Evolutionary conservation across 768 basidiomycete species (phyloP).

Genomic region (Chalciporus sphaerocephalus): DNA sequence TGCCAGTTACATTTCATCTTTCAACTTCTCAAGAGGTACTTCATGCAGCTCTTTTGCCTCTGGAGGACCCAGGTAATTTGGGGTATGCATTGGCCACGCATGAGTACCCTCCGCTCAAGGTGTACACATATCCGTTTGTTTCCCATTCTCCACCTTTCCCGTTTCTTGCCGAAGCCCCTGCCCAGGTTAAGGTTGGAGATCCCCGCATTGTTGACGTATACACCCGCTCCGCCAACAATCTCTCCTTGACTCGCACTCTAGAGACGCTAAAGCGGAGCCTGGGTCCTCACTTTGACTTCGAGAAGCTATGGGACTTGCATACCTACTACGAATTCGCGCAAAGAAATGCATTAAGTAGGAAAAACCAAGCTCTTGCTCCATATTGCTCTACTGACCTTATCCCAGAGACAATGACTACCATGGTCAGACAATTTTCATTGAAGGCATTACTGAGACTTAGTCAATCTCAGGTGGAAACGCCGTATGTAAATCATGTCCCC

Average conservation of each 20-base stretch:
- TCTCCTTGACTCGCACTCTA: constrained; percentile 38
- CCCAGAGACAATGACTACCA: constrained; percentile 41
- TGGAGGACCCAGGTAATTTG: constrained; percentile 21
- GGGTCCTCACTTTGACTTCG: constrained; percentile 43
- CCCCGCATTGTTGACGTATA: constrained; percentile 28
- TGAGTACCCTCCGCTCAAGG: constrained; percentile 26
- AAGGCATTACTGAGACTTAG: neutral
- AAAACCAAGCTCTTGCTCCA: neutral
- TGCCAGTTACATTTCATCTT: constrained; percentile 34
- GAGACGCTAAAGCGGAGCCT: constrained; percentile 33
- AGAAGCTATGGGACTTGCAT: constrained; percentile 45
- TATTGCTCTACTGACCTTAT: neutral
- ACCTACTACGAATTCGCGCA: constrained; percentile 42
- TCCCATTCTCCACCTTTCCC: constrained; percentile 37
- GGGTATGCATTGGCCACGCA: constrained; percentile 24
- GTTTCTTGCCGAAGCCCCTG: constrained; percentile 31
- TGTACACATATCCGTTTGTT: constrained; percentile 36
- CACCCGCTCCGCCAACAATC: constrained; percentile 34
- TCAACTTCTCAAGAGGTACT: constrained; percentile 35
- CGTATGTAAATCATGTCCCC: constrained; percentile 41
- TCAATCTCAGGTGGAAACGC: constrained; percentile 34
- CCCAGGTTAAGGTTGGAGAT: constrained; percentile 17
- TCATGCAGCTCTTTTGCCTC: constrained; percentile 27
- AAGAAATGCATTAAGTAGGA: constrained; percentile 37
- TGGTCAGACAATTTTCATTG: constrained; percentile 24